Conservation (phyloP, 2,329 filamentous ascomycete genomes). For the Penicillium sp. region DNA sequence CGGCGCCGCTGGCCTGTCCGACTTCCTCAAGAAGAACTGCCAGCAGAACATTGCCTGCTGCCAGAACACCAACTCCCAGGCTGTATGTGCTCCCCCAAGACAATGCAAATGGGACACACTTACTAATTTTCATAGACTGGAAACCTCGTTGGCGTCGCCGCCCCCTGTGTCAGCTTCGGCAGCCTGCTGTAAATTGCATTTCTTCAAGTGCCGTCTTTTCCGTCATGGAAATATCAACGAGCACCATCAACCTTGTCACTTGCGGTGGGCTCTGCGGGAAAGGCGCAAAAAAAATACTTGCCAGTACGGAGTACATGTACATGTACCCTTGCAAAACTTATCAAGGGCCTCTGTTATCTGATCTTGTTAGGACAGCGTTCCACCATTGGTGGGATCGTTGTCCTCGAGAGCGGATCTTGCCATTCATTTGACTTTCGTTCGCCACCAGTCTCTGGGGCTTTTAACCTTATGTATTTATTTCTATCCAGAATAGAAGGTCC, state of each 20-base stretch:
- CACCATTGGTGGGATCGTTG: neutral
- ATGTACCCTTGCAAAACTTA: conserved; percentile 6
- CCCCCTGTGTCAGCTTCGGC: conserved; percentile 33
- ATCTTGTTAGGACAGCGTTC: neutral
- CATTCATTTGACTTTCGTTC: conserved; percentile 15
- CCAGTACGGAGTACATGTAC: conserved; percentile 13
- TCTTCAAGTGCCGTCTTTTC: neutral
- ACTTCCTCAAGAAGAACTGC: conserved; percentile 31
- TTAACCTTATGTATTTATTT: conserved; percentile 12
- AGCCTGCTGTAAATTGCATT: conserved; percentile 28
- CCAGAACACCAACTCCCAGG: conserved; percentile 25
- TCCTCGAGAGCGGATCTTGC: neutral
- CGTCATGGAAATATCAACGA: neutral
- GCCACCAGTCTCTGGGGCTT: conserved; percentile 3
- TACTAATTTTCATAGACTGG: conserved; percentile 21
- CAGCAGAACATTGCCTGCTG: conserved; percentile 34
- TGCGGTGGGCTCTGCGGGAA: neutral
- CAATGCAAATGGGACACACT: neutral
- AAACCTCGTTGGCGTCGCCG: conserved; percentile 29
- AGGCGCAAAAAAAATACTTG: neutral
- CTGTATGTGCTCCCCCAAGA: conserved; percentile 14
- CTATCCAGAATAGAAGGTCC: neutral
- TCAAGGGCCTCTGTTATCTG: conserved; percentile 6
- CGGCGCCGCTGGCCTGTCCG: conserved; percentile 11
- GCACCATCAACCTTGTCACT: neutral